Evolutionary conservation across 345 rosid species (phyloP).

Genomic region (Eucalyptus curtisii): DNA sequence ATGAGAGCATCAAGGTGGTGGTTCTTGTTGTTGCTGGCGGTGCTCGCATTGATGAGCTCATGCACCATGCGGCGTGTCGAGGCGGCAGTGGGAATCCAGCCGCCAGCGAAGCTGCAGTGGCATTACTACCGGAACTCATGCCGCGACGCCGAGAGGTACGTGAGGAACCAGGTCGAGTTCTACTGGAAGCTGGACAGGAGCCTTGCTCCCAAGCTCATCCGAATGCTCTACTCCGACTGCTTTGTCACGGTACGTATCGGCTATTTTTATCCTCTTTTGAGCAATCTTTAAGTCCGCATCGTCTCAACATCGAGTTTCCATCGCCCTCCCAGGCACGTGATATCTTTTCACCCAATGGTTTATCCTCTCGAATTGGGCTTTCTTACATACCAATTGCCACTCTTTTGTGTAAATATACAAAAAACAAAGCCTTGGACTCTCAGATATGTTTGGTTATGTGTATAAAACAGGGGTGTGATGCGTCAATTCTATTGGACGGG

Average conservation of each 20-base stretch:
- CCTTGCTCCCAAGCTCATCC: conserved; percentile 55
- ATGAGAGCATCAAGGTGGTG: neutral
- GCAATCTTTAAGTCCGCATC: neutral
- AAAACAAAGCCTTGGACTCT: too few species aligned
- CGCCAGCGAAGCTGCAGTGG: conserved; percentile 32
- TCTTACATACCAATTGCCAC: neutral
- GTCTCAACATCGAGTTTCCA: neutral
- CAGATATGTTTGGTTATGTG: neutral
- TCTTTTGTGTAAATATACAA: too few species aligned
- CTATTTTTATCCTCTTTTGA: neutral
- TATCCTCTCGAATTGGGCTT: neutral
- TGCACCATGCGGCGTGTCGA: conserved; percentile 1
- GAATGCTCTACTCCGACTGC: conserved; percentile 68
- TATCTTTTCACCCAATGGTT: neutral
- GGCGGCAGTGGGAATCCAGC: conserved; percentile 17
- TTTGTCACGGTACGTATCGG: conserved; percentile 29
- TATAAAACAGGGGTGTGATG: conserved; percentile 60
- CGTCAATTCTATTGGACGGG: conserved; percentile 56
- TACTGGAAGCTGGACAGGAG: conserved; percentile 23
- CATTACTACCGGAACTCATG: conserved; percentile 51
- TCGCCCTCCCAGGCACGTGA: neutral
- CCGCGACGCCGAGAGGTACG: conserved; percentile 31
- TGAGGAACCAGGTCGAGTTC: conserved; percentile 28
- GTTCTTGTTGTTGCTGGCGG: neutral
- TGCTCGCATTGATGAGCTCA: neutral